These are phyloP conservation scores for Talaromyces proteolyticus DNA, from an alignment of 495 filamentous ascomycete genomes.

Conservation along the genomic window DNA sequence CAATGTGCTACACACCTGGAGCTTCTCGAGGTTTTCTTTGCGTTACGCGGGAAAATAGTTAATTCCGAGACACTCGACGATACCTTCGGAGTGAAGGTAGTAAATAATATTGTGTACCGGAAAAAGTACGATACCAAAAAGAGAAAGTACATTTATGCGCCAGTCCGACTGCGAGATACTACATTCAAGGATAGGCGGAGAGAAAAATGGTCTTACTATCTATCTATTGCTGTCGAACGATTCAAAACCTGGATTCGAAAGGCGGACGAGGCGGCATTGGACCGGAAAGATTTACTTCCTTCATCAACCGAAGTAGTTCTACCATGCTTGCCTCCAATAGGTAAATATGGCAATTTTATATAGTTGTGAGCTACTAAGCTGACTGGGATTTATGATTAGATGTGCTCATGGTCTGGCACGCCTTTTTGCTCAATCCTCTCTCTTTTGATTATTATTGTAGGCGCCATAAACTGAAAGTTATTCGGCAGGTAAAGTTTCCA, in stretches of 20 bases:
- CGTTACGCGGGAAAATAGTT: constrained; percentile 13
- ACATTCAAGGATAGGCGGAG: constrained; percentile 6
- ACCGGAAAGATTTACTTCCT: background rate
- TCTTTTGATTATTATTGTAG: constrained; percentile 8
- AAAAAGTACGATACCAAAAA: background rate
- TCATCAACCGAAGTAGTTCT: background rate
- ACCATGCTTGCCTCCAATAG: constrained; percentile 4
- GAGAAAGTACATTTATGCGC: background rate
- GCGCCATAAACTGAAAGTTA: background rate
- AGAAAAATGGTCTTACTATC: constrained; percentile 14
- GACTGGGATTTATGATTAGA: constrained; percentile 8
- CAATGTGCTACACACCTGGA: constrained; percentile 29
- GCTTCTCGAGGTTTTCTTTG: constrained; percentile 23
- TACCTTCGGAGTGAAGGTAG: constrained; percentile 5
- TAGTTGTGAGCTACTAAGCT: background rate
- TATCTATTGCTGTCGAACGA: constrained; percentile 12
- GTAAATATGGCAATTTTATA: background rate
- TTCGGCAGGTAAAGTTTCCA: constrained; percentile 10
- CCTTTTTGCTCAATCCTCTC: constrained; percentile 14
- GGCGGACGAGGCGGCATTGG: background rate
- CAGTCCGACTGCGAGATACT: constrained; percentile 6
- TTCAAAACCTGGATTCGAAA: constrained; percentile 13
- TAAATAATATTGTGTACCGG: background rate
- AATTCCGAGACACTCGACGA: constrained; percentile 7
- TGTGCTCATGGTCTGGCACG: constrained; percentile 20